A percentile compares a stretch with the other conserved stretches of the same genome.
These are phyloP conservation scores for Miscanthus lutarioriparius DNA, from an alignment of 176 grass and related monocot species.

Conservation along the genomic window DNA sequence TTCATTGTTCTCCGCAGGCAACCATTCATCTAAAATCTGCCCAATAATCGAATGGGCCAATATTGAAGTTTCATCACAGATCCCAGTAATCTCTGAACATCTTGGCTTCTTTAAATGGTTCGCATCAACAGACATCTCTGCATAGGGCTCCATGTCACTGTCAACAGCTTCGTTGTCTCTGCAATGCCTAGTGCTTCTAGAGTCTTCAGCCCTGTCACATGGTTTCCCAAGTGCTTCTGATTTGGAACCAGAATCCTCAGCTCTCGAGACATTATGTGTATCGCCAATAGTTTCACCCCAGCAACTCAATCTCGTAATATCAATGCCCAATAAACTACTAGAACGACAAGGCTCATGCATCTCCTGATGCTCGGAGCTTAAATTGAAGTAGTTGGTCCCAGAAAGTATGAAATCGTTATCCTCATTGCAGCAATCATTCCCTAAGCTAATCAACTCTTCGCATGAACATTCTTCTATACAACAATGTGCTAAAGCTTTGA, in stretches of 20 bases:
- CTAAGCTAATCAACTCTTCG: conserved; percentile 31
- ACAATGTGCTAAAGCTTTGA: conserved; percentile 37
- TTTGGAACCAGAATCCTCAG: conserved; percentile 28
- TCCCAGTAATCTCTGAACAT: conserved; percentile 27
- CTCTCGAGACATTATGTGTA: background rate
- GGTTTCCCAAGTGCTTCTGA: conserved; percentile 1
- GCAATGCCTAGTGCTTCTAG: background rate
- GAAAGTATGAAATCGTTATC: conserved; percentile 45
- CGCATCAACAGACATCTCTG: background rate
- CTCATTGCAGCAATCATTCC: conserved; percentile 24
- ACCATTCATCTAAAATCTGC: conserved; percentile 52
- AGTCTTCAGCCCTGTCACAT: background rate
- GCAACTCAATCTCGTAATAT: background rate
- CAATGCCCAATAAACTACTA: background rate
- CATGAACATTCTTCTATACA: conserved; percentile 32
- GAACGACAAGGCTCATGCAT: conserved; percentile 22
- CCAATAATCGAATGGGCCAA: conserved; percentile 54
- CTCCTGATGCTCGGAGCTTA: conserved; percentile 11
- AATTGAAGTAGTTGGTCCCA: conserved; percentile 35
- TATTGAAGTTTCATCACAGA: conserved; percentile 59
- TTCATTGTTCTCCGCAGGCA: conserved; percentile 34
- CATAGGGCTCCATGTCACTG: background rate
- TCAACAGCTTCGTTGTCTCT: background rate
- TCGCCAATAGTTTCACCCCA: background rate
- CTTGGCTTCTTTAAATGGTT: conserved; percentile 19